Percentiles rank a stretch among this genome's conserved stretches.
phyloP scores from a whole-genome alignment of 345 rosid species.

The Punica granatum region DNA sequence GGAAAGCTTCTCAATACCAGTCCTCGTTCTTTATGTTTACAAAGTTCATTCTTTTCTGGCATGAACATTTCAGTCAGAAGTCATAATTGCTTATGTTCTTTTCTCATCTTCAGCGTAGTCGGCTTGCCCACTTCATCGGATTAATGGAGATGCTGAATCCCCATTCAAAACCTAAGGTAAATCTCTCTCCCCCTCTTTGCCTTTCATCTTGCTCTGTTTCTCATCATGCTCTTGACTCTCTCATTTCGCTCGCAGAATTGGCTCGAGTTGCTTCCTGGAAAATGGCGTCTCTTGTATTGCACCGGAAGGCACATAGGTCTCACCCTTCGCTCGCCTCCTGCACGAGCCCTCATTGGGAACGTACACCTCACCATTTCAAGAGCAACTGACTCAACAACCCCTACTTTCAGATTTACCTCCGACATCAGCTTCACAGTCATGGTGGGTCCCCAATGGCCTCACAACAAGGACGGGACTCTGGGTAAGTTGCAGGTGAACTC shows the following conservation, averaged over 20 bases:
- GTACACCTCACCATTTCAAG: constrained; percentile 44
- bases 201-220: background rate
- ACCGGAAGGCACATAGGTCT: constrained; percentile 86
- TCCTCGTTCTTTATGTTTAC: constrained; percentile 7
- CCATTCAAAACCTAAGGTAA: constrained; percentile 70
- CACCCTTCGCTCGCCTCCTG: constrained; percentile 77
- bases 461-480: constrained; percentile 45
- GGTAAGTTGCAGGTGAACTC: constrained; percentile 63
- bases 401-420: constrained; percentile 40
- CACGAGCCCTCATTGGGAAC: constrained; percentile 63
- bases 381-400: constrained; percentile 24
- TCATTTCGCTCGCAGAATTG: constrained; percentile 44
- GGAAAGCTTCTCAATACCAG: too few relatives aligned
- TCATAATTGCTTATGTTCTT: background rate
- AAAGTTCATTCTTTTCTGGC: background rate
- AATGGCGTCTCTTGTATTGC: constrained; percentile 79
- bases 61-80: background rate
- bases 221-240: background rate
- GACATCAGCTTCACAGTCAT: constrained; percentile 56
- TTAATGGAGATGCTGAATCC: constrained; percentile 94
- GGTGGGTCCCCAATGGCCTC: constrained; percentile 65
- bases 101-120: constrained; percentile 45
- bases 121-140: constrained; percentile 79
- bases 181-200: background rate
- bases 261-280: constrained; percentile 80